Evolutionary conservation across 2,329 filamentous ascomycete genomes (phyloP), one percentile per base, ranked within the genome.

Genomic region (Zymoseptoria tritici): DNA sequence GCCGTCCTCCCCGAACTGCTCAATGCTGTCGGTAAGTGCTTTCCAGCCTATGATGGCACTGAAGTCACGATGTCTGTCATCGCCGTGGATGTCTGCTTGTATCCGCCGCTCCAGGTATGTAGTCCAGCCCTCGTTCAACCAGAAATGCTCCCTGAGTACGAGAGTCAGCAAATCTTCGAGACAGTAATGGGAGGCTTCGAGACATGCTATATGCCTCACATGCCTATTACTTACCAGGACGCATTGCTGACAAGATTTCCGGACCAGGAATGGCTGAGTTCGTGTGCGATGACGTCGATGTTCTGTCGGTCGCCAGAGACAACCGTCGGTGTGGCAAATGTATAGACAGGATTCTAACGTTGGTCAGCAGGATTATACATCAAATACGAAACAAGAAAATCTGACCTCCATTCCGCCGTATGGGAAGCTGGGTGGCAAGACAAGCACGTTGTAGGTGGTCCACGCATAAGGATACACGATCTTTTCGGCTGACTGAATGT

Each of bases 11-110:
- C 93, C 93, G 69, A 87, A 94, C 49, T 86, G 81, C 36, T 87
- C 81, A 42, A 97, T 85, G 5, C 90, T 85, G 69, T 96, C 91
- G 76, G 88, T 83, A 19, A 96, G 83, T 2, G 87, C 84, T 72
- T 96, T 94, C 93, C 93, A 97, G 61, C 94, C 94, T 65, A 97
- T 95, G 65, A 97, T 96, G 64, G 93, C 87, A 8, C 90, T 95
- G 75, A 99, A 97, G 76, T 97, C 89, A 63, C 94, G 90, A 72
- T 95, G 87, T 4, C 89, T 78, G 64, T 93, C 88, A 53, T 91
- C 91, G n/a, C 70, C 70, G 68, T 97, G 91, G 52, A 96, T 80
- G 20, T 80, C 83, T 13, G 85, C 88, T 64, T 86, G 82, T 60
- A 95, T 90, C 6, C 94, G 84, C 56, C 94, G 88, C 77, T 99